A percentile compares a stretch with the other conserved stretches of the same genome.
These are phyloP conservation scores for Corymbia calophylla DNA, from an alignment of 441 rosid species.

Conservation along the genomic window DNA sequence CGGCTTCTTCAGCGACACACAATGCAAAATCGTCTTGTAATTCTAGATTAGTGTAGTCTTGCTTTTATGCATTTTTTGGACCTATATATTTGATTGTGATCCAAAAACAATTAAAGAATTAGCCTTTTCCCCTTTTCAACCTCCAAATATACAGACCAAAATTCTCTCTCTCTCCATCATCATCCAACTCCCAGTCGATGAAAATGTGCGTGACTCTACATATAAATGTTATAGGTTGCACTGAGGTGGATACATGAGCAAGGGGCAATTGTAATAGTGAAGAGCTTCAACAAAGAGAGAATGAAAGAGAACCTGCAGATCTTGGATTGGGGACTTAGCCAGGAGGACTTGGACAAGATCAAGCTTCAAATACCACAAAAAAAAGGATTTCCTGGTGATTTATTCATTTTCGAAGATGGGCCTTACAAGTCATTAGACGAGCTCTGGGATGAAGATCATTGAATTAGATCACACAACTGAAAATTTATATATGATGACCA, in stretches of 20 bases:
- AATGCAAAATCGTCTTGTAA: neutral
- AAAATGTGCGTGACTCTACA: neutral
- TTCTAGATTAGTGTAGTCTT: neutral
- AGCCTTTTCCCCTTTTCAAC: too few relatives aligned
- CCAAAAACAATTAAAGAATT: neutral
- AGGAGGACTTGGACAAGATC: neutral
- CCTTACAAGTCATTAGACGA: neutral
- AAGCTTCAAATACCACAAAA: neutral
- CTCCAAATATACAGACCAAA: too few relatives aligned
- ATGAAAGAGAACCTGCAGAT: neutral
- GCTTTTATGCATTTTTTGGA: neutral
- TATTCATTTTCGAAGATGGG: neutral
- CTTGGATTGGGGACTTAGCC: neutral
- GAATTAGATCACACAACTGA: neutral
- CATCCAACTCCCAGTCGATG: too few relatives aligned
- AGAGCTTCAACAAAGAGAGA: neutral
- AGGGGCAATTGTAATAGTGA: neutral
- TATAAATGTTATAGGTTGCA: neutral
- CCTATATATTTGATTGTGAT: neutral
- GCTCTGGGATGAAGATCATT: neutral
- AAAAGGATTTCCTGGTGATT: neutral
- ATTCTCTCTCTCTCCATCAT: too few relatives aligned
- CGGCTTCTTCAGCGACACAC: neutral
- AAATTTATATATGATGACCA: too few relatives aligned
- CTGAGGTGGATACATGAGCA: neutral